Base-by-base conservation (phyloP, 345 rosid genomes). In the Lepidium didymum region DNA sequence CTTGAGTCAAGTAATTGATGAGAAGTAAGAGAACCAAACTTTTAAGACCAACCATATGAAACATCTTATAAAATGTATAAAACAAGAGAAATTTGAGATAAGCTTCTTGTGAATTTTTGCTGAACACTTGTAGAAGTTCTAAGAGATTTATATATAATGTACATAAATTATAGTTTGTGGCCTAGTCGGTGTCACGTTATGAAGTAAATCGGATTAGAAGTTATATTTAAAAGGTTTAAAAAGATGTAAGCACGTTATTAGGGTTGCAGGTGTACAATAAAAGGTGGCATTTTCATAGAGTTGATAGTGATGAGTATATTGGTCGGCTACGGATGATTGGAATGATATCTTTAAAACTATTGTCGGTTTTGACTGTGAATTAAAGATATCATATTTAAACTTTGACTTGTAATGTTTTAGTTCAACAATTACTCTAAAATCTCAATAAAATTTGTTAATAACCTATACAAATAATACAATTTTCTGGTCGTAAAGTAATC, bases 131-230 rank as follows among this genome's bases (percentile, higher is more conserved):
- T 35, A 65, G 16, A 51, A 57, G 41, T 19, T 66, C 11, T 14
- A 50, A 19, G 10, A 38, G 5, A 16, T 16, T 15, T 47, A 8
- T 55, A 4, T 52, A 25, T 47, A 38, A 50, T 40, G 58, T 13
- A 42, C 14, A 58, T 5, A 49, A 31, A 18, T 10, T 6, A 34
- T 74, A 59, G 29, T 25, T 43, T 35, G 51, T 3, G 45, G 69
- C 64, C 57, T 74, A 74, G 64, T 74, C 53, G 78, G 51, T 31
- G 45, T 45, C 78, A 74, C 78, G 78, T 74, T 44, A 44, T 42
- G n/a, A 25, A 44, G 63, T 60, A 60, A 38, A 66, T 34, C 9
- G 46, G 70, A 56, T 29, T 29, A 56, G 7, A 54, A 15, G 5
- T 10, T 54, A 14, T 46, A 14, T 9, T 36, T 45, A 10, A 34